Conservation (phyloP, 1,284 basidiomycete species). For the Sporisorium scitamineum region DNA sequence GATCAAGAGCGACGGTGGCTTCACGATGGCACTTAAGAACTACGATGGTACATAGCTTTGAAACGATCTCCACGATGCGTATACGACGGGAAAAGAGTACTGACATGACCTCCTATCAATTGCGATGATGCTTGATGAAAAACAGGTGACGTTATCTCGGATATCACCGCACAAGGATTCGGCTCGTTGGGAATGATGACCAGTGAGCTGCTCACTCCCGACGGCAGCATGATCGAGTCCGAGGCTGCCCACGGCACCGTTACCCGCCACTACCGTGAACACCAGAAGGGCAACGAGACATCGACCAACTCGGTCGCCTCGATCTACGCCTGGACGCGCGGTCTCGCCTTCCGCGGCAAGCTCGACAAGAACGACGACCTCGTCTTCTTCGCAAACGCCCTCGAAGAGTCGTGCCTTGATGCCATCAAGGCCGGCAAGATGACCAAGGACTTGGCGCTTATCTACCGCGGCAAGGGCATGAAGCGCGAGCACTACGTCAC, state of each 20-base stretch:
- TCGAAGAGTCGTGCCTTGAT: constrained; percentile 90
- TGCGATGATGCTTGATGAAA: neutral
- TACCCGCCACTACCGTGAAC: constrained; percentile 95
- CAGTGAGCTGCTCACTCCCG: constrained; percentile 93
- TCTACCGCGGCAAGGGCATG: constrained; percentile 86
- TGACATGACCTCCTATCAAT: no score
- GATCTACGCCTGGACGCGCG: constrained; percentile 99
- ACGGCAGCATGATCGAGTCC: constrained; percentile 85
- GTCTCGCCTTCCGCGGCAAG: constrained; percentile 87
- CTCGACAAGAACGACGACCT: constrained; percentile 86
- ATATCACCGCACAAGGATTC: constrained; percentile 76
- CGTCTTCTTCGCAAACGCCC: constrained; percentile 79
- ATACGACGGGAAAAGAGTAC: neutral
- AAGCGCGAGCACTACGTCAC: constrained; percentile 67
- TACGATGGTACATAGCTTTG: no score
- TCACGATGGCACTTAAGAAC: constrained; percentile 83
- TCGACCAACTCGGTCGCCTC: constrained; percentile 96
- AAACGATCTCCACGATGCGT: neutral
- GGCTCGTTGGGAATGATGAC: constrained; percentile 99
- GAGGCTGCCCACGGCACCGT: constrained; percentile 74
- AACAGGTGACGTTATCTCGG: constrained; percentile 55
- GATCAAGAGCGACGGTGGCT: constrained; percentile 95
- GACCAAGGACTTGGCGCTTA: constrained; percentile 91
- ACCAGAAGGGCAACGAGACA: constrained; percentile 88
- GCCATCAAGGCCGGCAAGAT: constrained; percentile 93